These are phyloP conservation scores for Secale cereale DNA, from an alignment of 176 grass and related monocot species.

Conservation along the genomic window DNA sequence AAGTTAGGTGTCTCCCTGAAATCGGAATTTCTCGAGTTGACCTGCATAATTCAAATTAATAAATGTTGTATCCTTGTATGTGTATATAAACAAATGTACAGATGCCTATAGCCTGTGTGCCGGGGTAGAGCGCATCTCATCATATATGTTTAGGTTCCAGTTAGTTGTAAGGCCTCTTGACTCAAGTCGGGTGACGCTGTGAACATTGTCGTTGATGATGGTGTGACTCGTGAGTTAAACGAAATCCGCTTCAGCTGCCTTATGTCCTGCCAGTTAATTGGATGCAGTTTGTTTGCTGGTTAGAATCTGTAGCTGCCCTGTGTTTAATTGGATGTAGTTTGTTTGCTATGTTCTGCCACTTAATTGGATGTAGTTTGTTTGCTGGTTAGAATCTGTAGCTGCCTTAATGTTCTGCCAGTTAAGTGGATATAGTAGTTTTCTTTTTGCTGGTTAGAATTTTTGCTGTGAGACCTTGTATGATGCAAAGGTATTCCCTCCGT, in stretches of 20 bases:
- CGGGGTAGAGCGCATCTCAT: neutral
- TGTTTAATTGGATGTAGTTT: too few species aligned
- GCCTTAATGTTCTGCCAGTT: too few species aligned
- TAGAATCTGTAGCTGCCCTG: too few species aligned
- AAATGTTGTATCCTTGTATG: conserved; percentile 33
- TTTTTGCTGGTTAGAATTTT: too few species aligned
- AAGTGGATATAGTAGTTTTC: too few species aligned
- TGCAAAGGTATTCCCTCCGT: too few species aligned
- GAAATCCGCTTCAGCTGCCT: neutral
- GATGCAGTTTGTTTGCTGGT: neutral
- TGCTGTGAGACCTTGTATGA: too few species aligned
- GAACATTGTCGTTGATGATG: conserved; percentile 1
- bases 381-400: too few species aligned
- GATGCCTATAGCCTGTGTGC: conserved; percentile 17
- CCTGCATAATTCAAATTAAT: conserved; percentile 42
- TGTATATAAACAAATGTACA: conserved; percentile 59
- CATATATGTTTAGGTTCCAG: conserved; percentile 8
- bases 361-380: too few species aligned
- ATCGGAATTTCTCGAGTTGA: conserved; percentile 28
- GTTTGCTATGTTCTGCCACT: too few species aligned
- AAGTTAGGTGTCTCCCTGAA: conserved; percentile 33
- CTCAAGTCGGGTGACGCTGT: neutral
- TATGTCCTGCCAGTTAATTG: neutral
- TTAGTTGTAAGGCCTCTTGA: neutral
- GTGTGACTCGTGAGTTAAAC: neutral